These are phyloP conservation scores for Prunus yedoensis DNA, from an alignment of 331 rosid genomes.

Conservation along the genomic window DNA sequence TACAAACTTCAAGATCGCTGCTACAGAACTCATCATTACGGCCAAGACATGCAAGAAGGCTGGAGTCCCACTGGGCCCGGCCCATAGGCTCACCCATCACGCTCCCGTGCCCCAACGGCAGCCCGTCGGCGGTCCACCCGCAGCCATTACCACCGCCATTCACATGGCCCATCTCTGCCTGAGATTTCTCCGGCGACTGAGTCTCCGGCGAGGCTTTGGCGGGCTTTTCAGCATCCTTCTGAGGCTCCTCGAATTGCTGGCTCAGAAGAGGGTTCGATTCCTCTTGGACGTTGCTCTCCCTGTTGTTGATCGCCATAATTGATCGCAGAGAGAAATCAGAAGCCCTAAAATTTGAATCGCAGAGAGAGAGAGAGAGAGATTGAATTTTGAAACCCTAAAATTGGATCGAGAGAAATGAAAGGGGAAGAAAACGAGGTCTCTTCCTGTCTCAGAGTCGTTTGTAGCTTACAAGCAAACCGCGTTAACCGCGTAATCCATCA, in stretches of 20 bases:
- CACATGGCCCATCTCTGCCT: constrained; percentile 22
- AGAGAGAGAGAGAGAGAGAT: background rate
- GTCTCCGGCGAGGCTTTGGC: constrained; percentile 17
- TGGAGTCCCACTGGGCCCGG: constrained; percentile 70
- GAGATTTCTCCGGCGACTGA: constrained; percentile 17
- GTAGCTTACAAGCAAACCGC: background rate
- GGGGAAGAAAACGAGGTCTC: background rate
- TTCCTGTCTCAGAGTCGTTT: background rate
- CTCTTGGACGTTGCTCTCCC: constrained; percentile 38
- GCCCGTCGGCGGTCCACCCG: constrained; percentile 83
- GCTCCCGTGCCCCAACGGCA: constrained; percentile 63
- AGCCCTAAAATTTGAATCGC: background rate
- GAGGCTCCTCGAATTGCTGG: constrained; percentile 31
- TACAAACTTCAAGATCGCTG: constrained; percentile 98
- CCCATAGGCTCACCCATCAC: constrained; percentile 85
- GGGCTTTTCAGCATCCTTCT: constrained; percentile 24
- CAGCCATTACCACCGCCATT: constrained; percentile 24
- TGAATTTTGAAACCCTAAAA: constrained; percentile 11
- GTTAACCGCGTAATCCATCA: constrained; percentile 13
- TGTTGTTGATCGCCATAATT: constrained; percentile 42
- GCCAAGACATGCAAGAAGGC: constrained; percentile 71
- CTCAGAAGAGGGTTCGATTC: constrained; percentile 76
- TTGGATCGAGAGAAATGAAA: background rate
- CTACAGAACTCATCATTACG: constrained; percentile 90
- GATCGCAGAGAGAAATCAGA: constrained; percentile 14